phyloP scores from a whole-genome alignment of 768 basidiomycete species.

The Tylopilus plumbeoviolaceoides region DNA sequence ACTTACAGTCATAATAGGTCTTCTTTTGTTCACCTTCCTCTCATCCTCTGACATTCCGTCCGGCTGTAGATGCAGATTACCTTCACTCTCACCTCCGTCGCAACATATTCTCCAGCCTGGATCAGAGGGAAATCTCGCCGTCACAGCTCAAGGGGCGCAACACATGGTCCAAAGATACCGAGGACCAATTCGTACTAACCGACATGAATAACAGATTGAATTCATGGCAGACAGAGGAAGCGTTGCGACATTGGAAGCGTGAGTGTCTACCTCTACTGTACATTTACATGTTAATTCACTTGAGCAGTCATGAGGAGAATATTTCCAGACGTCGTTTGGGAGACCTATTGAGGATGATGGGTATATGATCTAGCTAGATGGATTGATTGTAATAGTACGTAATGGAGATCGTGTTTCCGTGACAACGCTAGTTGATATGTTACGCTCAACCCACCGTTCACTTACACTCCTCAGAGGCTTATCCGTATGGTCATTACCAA shows the following conservation, averaged over 20 bases:
- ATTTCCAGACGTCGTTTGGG: slow-evolving; percentile 71
- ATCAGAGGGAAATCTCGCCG: slow-evolving; percentile 51
- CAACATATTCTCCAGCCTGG: slow-evolving; percentile 50
- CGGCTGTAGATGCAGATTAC: slow-evolving; percentile 52
- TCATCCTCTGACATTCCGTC: slow-evolving; percentile 55
- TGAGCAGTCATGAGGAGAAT: slow-evolving; percentile 71
- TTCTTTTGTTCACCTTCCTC: slow-evolving; percentile 72
- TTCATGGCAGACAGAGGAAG: slow-evolving; percentile 61
- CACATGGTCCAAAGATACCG: slow-evolving; percentile 25
- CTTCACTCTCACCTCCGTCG: slow-evolving; percentile 65
- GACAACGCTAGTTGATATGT: too few relatives aligned
- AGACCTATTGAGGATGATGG: slow-evolving; percentile 79
- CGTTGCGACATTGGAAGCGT: slow-evolving; percentile 75
- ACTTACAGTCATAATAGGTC: slow-evolving; percentile 45
- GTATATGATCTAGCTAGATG: too few relatives aligned
- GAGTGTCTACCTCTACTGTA: slow-evolving; percentile 25
- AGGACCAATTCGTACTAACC: slow-evolving; percentile 51
- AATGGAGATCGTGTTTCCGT: too few relatives aligned
- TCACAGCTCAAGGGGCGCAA: slow-evolving; percentile 32
- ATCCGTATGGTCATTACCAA: slow-evolving; percentile 1
- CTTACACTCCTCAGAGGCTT: slow-evolving; percentile 3
- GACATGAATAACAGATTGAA: slow-evolving; percentile 62
- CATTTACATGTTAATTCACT: slow-evolving; percentile 5
- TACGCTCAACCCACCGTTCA: slow-evolving; percentile 7
- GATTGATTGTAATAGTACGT: too few relatives aligned